A percentile compares a stretch with the other conserved stretches of the same genome.
phyloP scores from a whole-genome alignment of 2,329 filamentous ascomycete genomes.

The Zasmidium cellare region DNA sequence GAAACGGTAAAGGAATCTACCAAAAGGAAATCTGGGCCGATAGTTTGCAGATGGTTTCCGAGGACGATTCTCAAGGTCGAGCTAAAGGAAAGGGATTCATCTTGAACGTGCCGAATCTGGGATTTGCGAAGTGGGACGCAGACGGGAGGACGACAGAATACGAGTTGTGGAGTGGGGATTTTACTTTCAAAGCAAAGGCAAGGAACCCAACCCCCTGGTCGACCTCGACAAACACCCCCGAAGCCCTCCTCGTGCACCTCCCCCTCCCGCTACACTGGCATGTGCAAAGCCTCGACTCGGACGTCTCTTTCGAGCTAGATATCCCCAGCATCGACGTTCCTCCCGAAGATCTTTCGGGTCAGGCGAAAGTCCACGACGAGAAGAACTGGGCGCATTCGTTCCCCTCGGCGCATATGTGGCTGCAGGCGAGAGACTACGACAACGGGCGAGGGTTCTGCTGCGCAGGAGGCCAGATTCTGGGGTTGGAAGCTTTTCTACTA shows the following conservation, averaged over 20 bases:
- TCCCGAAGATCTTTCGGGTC: conserved; percentile 31
- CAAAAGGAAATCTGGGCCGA: conserved; percentile 47
- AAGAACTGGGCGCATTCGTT: conserved; percentile 54
- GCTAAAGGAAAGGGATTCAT: conserved; percentile 39
- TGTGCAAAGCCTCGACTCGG: conserved; percentile 48
- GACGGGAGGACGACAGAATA: conserved; percentile 43
- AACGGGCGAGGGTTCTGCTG: conserved; percentile 30
- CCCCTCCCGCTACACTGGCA: conserved; percentile 55
- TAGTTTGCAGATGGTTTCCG: conserved; percentile 35
- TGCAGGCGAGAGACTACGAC: conserved; percentile 36
- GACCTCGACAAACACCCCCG: conserved; percentile 41
- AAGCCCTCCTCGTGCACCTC: conserved; percentile 46
- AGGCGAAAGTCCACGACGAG: conserved; percentile 48
- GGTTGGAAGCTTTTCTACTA: conserved; percentile 47
- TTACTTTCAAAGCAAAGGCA: conserved; percentile 43
- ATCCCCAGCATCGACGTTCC: conserved; percentile 35
- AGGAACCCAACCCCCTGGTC: conserved; percentile 42
- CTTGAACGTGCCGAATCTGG: conserved; percentile 41
- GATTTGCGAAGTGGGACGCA: conserved; percentile 38
- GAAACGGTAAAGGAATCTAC: conserved; percentile 35
- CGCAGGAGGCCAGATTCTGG: conserved; percentile 42
- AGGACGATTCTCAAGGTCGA: conserved; percentile 21
- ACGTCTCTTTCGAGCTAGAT: conserved; percentile 40
- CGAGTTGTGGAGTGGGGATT: conserved; percentile 34
- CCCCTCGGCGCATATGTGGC: conserved; percentile 45